These are phyloP conservation scores for Phytophthora palmivora DNA, from an alignment of 352 stramenopile species.

Conservation along the genomic window DNA sequence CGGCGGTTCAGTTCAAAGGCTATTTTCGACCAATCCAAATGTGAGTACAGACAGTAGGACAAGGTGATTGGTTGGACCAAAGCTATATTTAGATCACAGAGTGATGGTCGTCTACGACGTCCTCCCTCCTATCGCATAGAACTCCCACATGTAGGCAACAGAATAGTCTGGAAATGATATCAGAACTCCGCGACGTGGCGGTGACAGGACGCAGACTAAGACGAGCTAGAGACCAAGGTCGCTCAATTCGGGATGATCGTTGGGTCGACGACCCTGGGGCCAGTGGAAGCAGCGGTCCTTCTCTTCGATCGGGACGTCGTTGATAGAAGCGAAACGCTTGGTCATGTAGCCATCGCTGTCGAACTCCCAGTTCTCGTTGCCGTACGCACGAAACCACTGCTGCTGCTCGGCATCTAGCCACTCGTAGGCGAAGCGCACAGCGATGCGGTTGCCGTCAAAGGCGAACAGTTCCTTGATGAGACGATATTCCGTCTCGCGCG, in stretches of 20 bases:
- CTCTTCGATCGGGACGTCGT: constrained; percentile 82
- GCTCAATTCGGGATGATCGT: constrained; percentile 49
- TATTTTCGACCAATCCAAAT: constrained; percentile 36
- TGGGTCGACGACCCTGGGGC: constrained; percentile 57
- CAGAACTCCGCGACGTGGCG: constrained; percentile 16
- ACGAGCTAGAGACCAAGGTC: constrained; percentile 39
- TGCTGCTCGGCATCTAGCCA: constrained; percentile 53
- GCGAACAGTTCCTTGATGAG: constrained; percentile 93
- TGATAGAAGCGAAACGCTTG: constrained; percentile 88
- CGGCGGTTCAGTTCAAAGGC: constrained; percentile 29
- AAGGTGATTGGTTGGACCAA: constrained; percentile 10
- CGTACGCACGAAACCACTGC: constrained; percentile 87
- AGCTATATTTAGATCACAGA: background rate
- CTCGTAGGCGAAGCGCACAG: constrained; percentile 91
- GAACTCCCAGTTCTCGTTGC: constrained; percentile 93
- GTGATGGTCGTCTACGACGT: background rate
- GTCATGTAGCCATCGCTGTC: constrained; percentile 83
- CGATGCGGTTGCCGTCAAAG: constrained; percentile 83
- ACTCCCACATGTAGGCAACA: background rate
- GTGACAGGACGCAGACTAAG: background rate
- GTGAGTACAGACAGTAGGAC: background rate
- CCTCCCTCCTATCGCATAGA: constrained; percentile 7
- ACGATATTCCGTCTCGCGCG: constrained; percentile 76
- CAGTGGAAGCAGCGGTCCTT: constrained; percentile 76
- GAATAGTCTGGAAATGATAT: constrained; percentile 10